Base-by-base conservation (phyloP, 495 filamentous ascomycete genomes). In the Rhypophila decipiens region DNA sequence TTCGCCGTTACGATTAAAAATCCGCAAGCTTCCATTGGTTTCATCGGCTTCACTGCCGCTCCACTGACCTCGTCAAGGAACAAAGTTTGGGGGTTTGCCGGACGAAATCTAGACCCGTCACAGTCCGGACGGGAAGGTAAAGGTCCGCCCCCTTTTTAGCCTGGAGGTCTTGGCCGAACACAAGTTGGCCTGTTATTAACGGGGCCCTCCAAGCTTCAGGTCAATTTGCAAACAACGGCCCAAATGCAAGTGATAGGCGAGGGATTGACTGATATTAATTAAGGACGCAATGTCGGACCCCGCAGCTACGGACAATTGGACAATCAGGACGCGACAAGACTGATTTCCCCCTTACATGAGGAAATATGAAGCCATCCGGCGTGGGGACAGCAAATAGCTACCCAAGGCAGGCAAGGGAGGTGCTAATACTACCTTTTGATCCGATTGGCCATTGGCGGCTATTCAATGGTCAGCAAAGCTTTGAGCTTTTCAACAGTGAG, bases 141-240 rank as follows among this genome's bases (percentile, higher is more conserved):
- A 33, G 29, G 33, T 41, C 40, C 13, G 39, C 39, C 22, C n/a
- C n/a, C n/a, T 18, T 22, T 46, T 51, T 51, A 51, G 49, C 49
- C 49, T 51, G 49, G 42, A 51, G 35, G 34, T 35, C 35, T 12
- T 31, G 19, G 5, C 17, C 29, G n/a, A n/a, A n/a, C n/a, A 9
- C 39, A 12, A 39, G 36, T 13, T 13, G 36, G n/a, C 17, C n/a
- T 13, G 8, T 17, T 18, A 13, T 18, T 2, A n/a, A 15, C 39
- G 19, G 15, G 19, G 7, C 17, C 35, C 12, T 42, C 31, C 42
- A 49, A 37, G 35, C 40, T 49, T 27, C 37, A 21, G 17, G 18
- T 15, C 39, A 41, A 47, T 35, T 12, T 35, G 31, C 17, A 15
- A 12, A 35, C 12, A 35, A 15, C 17, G 17, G 12, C 31, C 45